These are phyloP conservation scores for Ophiosphaerella korrae DNA, from an alignment of 2,329 filamentous ascomycete species.

Conservation along the genomic window DNA sequence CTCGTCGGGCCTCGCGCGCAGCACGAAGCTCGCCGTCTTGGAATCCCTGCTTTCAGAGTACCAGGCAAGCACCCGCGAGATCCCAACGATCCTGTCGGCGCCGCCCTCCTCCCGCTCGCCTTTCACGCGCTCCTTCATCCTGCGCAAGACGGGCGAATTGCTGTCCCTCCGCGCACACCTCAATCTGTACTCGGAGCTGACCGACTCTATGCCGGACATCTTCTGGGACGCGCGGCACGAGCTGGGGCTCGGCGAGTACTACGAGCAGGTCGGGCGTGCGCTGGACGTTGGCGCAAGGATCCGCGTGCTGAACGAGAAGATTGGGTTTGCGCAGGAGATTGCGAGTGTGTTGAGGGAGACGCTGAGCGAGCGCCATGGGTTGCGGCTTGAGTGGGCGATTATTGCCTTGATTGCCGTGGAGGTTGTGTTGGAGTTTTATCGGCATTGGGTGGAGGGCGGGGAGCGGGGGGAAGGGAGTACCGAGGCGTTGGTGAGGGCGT, in stretches of 20 bases:
- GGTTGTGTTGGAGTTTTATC: slow-evolving; percentile 82
- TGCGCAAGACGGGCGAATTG: slow-evolving; percentile 92
- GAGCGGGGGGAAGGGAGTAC: slow-evolving; percentile 51
- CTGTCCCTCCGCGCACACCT: slow-evolving; percentile 87
- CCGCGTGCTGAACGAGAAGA: slow-evolving; percentile 90
- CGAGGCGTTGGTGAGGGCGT: slow-evolving; percentile 47
- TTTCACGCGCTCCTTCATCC: slow-evolving; percentile 76
- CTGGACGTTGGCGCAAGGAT: slow-evolving; percentile 92
- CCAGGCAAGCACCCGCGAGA: slow-evolving; percentile 82
- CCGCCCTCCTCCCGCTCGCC: slow-evolving; percentile 62
- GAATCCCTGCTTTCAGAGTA: slow-evolving; percentile 83
- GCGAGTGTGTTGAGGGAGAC: slow-evolving; percentile 86
- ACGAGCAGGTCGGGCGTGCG: slow-evolving; percentile 87
- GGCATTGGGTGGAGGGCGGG: slow-evolving; percentile 68
- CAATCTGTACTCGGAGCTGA: slow-evolving; percentile 96
- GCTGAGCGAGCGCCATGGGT: slow-evolving; percentile 86
- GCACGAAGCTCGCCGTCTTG: slow-evolving; percentile 90
- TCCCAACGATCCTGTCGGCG: slow-evolving; percentile 74
- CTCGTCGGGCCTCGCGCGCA: slow-evolving; percentile 88
- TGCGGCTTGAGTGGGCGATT: slow-evolving; percentile 92
- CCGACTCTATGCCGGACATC: slow-evolving; percentile 90
- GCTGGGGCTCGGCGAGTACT: slow-evolving; percentile 89
- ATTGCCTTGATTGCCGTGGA: slow-evolving; percentile 92
- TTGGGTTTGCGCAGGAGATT: slow-evolving; percentile 97
- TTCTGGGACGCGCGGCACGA: slow-evolving; percentile 95